A percentile compares a stretch with the other conserved stretches of the same genome.
phyloP scores from a whole-genome alignment of 2,329 filamentous ascomycete genomes.

The Claviceps maximensis region DNA sequence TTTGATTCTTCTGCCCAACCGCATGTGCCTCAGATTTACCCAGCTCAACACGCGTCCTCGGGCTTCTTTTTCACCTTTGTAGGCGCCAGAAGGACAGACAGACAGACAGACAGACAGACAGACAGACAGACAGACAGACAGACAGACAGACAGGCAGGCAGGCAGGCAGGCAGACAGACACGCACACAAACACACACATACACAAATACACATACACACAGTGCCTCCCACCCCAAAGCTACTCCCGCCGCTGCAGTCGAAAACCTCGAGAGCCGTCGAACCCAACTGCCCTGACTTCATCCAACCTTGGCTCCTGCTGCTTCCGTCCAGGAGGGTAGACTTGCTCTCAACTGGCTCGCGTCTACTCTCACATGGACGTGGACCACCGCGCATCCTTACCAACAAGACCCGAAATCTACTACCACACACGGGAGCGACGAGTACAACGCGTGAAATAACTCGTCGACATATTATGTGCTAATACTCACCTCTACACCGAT shows the following conservation, averaged over 20 bases:
- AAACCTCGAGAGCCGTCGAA: not conserved
- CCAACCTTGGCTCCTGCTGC: conserved; percentile 2
- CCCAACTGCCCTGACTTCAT: not conserved
- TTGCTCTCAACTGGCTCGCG: not conserved
- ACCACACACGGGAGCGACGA: conserved; percentile 4
- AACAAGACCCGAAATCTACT: not conserved
- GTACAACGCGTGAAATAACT: conserved; percentile 6
- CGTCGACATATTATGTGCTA: conserved; percentile 22
- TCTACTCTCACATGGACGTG: not conserved
- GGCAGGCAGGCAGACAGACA: no score
- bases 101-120: no score
- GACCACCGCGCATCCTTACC: conserved; percentile 1
- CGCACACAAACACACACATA: no score
- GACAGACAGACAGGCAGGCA: no score
- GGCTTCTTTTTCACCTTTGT: not conserved
- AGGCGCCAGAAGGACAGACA: no score
- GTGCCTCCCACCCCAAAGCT: not conserved
- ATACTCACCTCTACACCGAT: conserved; percentile 12
- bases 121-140: no score
- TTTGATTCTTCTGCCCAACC: conserved; percentile 1
- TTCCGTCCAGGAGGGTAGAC: not conserved
- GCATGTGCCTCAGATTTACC: not conserved
- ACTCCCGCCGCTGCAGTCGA: not conserved
- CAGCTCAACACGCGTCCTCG: not conserved
- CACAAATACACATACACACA: no score